Base-by-base conservation (phyloP, 305 asterid species). In the Plantago coronopus region DNA sequence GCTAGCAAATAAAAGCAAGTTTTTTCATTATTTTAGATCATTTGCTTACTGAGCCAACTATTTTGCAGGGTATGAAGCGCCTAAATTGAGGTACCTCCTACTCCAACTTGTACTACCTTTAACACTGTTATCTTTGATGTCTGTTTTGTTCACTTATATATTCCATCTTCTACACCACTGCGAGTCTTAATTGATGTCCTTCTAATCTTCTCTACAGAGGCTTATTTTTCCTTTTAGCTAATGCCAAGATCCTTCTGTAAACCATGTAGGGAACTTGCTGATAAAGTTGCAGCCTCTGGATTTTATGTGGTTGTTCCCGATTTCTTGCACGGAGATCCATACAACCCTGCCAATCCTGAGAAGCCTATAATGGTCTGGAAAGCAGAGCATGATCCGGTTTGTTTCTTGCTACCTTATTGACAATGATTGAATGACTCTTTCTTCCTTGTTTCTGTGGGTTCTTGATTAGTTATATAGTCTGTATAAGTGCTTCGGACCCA, bases 261-360 rank as follows among this genome's bases (percentile, higher is more conserved):
- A 7, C 40, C 23, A 15, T 69, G 65, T 62, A 85, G 94, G 84
- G 75, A 64, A 65, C 66, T 85, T 57, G 86, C 94, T 23, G 94
- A 83, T 74, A 85, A 85, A 76, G 76, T 80, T 69, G 90, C 83
- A 50, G 72, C 84, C 57, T 74, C 73, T 59, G 95, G 90, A 34
- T 85, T 66, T 71, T 79, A 73, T 23, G 95, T 74, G 48, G 88
- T 83, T 54, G 88, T 77, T 77, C 95, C 95, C 29, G 95, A 83
- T 75, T 77, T 83, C 80, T 69, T 83, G 65, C 13, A 71, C 42
- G 90, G 83, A 17, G 90, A 83, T 64, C 83, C 82, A 2, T 85
- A 23, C 17, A 72, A 74, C 67, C 78, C 75, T 54, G 38, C 69
- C 21, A 74, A 67, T 64, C 18, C 68, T 17, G 74, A 70, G 49